phyloP scores from a whole-genome alignment of 495 filamentous ascomycete species.

The Thermothielavioides terrestris region DNA sequence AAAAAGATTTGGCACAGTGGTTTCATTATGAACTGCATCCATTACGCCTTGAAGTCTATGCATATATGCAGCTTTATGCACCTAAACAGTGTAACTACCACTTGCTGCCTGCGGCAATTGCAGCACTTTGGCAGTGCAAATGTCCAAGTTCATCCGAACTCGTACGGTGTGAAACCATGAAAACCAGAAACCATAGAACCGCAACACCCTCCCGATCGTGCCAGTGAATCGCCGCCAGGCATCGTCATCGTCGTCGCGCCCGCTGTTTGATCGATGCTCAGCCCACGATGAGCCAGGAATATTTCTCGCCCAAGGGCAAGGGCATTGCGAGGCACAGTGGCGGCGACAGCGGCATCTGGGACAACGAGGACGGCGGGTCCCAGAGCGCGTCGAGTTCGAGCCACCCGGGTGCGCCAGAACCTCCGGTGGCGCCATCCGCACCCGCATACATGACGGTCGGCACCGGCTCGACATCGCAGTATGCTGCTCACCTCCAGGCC shows the following conservation, averaged over 20 bases:
- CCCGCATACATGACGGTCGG: constrained; percentile 85
- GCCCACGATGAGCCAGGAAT: constrained; percentile 65
- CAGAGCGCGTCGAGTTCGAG: constrained; percentile 11
- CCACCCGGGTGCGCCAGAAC: constrained; percentile 6
- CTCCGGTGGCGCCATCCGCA: constrained; percentile 22
- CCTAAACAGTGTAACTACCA: too few relatives aligned
- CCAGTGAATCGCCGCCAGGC: background rate
- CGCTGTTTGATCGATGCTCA: constrained; percentile 1
- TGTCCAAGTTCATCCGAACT: constrained; percentile 7
- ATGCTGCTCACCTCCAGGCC: constrained; percentile 54
- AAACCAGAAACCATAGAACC: background rate
- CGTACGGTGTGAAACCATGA: background rate
- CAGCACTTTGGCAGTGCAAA: too few relatives aligned
- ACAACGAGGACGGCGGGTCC: constrained; percentile 15
- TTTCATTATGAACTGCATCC: too few relatives aligned
- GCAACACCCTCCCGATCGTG: background rate
- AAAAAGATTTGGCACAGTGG: background rate
- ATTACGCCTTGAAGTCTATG: too few relatives aligned
- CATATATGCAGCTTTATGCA: too few relatives aligned
- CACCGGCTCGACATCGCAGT: constrained; percentile 68
- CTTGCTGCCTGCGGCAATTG: too few relatives aligned
- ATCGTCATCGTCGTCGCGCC: background rate
- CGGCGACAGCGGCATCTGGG: too few relatives aligned
- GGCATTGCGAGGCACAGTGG: constrained; percentile 5
- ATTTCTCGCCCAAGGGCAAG: constrained; percentile 43